Percentiles rank a stretch among this genome's conserved stretches.
Conservation (phyloP, 192 early-diverging fungal genomes). For the Chytriomyces sp. region DNA sequence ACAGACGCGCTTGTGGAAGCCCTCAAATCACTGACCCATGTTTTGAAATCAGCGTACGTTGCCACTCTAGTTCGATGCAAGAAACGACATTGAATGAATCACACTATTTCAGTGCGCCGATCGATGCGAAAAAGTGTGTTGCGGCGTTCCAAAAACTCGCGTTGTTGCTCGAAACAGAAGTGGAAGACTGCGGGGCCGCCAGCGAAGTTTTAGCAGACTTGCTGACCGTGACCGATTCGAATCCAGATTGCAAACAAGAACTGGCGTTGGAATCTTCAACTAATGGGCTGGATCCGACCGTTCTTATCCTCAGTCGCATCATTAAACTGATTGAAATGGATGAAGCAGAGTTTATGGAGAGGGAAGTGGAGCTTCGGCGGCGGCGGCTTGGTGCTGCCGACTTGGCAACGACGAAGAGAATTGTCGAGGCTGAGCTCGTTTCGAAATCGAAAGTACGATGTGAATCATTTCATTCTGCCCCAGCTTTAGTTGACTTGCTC, state of each 20-base stretch:
- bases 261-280: background rate
- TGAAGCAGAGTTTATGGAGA: constrained; percentile 57
- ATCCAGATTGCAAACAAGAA: background rate
- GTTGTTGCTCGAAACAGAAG: constrained; percentile 7
- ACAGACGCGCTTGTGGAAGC: constrained; percentile 32
- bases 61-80: background rate
- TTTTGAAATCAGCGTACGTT: constrained; percentile 30
- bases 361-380: constrained; percentile 68
- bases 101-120: constrained; percentile 5
- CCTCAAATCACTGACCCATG: constrained; percentile 21
- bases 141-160: background rate
- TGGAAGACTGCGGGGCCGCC: background rate
- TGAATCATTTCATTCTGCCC: background rate
- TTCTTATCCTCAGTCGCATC: constrained; percentile 48
- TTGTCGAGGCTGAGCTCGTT: constrained; percentile 71
- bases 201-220: background rate
- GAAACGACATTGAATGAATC: constrained; percentile 20
- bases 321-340: constrained; percentile 47
- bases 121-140: constrained; percentile 24
- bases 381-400: constrained; percentile 73
- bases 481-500: too few species aligned
- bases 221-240: background rate
- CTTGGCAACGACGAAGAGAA: constrained; percentile 55
- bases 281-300: constrained; percentile 1
- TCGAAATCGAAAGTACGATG: constrained; percentile 25